Percentiles rank a stretch among this genome's conserved stretches.
phyloP scores from a whole-genome alignment of 2,329 filamentous ascomycete genomes.

The Aspergillus puulaauensis region DNA sequence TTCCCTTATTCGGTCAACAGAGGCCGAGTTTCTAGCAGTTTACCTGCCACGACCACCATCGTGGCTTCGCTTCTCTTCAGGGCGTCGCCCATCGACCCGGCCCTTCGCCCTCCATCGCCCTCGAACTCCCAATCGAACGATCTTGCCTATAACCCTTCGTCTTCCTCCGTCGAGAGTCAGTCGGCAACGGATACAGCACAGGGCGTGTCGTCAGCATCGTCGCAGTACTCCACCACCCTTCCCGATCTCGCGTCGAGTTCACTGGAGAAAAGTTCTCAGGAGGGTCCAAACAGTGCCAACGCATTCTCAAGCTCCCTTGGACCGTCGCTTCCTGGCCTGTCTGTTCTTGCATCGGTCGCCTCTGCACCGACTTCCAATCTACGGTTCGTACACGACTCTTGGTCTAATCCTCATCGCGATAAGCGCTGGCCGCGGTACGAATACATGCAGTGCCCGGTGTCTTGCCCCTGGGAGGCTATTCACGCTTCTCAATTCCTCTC shows the following conservation, averaged over 20 bases:
- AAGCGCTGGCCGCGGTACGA: neutral
- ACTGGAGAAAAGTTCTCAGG: conserved; percentile 30
- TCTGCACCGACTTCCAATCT: conserved; percentile 52
- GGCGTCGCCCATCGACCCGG: conserved; percentile 58
- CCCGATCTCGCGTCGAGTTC: conserved; percentile 29
- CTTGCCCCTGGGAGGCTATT: neutral
- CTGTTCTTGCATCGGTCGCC: conserved; percentile 60
- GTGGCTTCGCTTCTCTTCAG: conserved; percentile 60
- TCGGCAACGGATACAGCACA: conserved; percentile 42
- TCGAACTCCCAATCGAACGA: conserved; percentile 37
- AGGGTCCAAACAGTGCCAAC: conserved; percentile 25
- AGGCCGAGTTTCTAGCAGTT: conserved; percentile 33
- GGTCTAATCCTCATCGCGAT: neutral
- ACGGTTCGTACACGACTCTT: conserved; percentile 43
- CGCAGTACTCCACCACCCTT: conserved; percentile 44
- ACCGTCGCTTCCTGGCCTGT: conserved; percentile 56
- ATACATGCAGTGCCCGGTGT: neutral
- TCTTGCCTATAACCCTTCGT: conserved; percentile 42
- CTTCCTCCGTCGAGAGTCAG: conserved; percentile 47
- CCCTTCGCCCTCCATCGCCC: conserved; percentile 48
- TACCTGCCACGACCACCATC: conserved; percentile 55
- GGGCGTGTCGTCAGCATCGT: conserved; percentile 54
- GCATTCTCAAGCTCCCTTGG: conserved; percentile 35
- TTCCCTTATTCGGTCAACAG: conserved; percentile 31
- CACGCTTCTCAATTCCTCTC: neutral